A percentile compares a stretch with the other conserved stretches of the same genome.
Conservation (phyloP, 2,329 filamentous ascomycete species). For the Trichophaea hybrida region DNA sequence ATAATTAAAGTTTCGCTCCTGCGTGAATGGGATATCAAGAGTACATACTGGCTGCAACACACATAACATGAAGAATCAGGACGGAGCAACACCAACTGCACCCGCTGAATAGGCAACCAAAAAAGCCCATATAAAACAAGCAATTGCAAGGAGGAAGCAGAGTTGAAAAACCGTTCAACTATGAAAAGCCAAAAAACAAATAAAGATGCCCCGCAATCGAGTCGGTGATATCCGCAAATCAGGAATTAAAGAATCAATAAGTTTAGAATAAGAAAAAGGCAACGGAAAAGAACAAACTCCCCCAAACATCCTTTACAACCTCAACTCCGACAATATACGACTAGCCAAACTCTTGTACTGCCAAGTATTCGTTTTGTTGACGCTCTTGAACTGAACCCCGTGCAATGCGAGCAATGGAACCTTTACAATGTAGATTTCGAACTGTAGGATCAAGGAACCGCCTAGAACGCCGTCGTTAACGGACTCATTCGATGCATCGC, state of each 20-base stretch:
- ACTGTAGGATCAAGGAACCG: conserved; percentile 67
- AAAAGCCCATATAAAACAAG: background rate
- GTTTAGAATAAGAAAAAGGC: background rate
- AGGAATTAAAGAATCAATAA: background rate
- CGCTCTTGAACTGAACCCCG: conserved; percentile 95
- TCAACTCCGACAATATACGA: conserved; percentile 75
- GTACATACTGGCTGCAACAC: background rate
- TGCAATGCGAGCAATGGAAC: conserved; percentile 84
- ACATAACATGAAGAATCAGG: background rate
- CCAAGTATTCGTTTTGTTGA: conserved; percentile 66
- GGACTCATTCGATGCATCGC: conserved; percentile 72
- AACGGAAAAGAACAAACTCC: background rate
- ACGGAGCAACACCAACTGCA: conserved; percentile 4
- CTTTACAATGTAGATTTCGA: conserved; percentile 96
- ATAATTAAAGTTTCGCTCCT: background rate
- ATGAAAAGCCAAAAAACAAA: background rate
- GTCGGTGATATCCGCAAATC: background rate
- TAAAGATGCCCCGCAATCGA: background rate
- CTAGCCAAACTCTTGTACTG: conserved; percentile 98
- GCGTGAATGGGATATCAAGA: background rate
- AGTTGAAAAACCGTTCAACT: background rate
- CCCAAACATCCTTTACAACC: conserved; percentile 42
- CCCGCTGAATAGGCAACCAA: background rate
- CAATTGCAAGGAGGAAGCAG: background rate
- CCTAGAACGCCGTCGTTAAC: conserved; percentile 79